Percentiles rank a stretch among this genome's conserved stretches.
These are phyloP conservation scores for Leishmania aethiopica DNA, from an alignment of 208 protist species.

Conservation along the genomic window DNA sequence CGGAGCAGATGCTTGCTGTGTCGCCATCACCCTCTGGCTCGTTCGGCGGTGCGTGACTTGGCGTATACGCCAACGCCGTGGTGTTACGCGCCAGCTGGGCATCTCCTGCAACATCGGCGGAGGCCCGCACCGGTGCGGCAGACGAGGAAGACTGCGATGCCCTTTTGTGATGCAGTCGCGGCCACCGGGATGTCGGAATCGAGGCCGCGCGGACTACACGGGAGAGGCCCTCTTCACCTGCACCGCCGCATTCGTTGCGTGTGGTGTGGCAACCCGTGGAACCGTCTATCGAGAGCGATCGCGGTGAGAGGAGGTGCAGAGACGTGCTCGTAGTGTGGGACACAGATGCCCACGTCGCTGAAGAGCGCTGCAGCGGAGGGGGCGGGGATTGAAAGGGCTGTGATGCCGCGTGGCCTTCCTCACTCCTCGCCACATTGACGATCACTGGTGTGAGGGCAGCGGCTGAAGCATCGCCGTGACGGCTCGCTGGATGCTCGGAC, in stretches of 20 bases:
- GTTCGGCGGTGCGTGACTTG: neutral
- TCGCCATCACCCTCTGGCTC: neutral
- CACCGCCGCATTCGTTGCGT: neutral
- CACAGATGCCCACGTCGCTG: neutral
- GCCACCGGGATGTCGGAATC: conserved; percentile 16
- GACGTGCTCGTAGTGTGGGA: neutral
- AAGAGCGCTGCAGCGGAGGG: neutral
- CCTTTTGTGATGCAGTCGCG: neutral
- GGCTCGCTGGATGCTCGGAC: neutral
- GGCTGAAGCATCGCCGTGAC: neutral
- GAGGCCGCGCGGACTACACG: conserved; percentile 16
- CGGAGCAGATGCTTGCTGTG: too few species aligned
- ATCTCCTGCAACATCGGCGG: neutral
- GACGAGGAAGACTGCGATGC: neutral
- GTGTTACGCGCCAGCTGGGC: neutral
- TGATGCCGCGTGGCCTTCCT: neutral
- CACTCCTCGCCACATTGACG: neutral
- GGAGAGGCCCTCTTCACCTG: neutral
- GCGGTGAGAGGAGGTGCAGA: conserved; percentile 10
- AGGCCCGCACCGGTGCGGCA: neutral
- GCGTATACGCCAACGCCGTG: neutral
- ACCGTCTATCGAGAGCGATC: conserved; percentile 2
- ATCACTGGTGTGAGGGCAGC: neutral
- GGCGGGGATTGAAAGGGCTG: neutral
- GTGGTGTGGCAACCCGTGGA: neutral